phyloP scores from a whole-genome alignment of 23 red algal species.

The Chondrus crispus region DNA sequence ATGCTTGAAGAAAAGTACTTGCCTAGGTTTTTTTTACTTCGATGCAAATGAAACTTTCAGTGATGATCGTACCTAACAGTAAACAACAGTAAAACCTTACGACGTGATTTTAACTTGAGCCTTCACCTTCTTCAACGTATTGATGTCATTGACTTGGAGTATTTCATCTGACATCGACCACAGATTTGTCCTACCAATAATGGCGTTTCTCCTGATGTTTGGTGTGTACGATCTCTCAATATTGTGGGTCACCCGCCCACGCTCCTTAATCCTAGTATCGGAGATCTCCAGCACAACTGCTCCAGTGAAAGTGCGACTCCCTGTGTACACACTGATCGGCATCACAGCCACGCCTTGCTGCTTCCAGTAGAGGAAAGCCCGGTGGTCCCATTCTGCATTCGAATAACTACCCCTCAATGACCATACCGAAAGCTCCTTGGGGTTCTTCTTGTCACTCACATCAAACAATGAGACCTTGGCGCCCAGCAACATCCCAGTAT shows the following conservation, averaged over 20 bases:
- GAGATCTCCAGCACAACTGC: conserved; percentile 39
- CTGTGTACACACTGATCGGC: background rate
- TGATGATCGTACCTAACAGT: too few species aligned
- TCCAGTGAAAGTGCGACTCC: conserved; percentile 5
- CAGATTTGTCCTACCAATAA: conserved; percentile 36
- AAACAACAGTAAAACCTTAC: background rate
- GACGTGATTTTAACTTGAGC: background rate
- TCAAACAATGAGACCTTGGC: conserved; percentile 63
- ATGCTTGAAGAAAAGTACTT: too few species aligned
- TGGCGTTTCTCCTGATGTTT: conserved; percentile 19
- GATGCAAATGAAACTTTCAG: too few species aligned
- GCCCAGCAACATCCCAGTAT: background rate
- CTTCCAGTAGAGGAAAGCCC: conserved; percentile 62
- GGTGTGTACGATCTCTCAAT: background rate
- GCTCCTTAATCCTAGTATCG: conserved; percentile 19
- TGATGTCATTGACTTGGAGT: conserved; percentile 47
- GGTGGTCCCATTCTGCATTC: conserved; percentile 62
- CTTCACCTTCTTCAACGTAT: background rate
- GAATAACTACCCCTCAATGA: conserved; percentile 1
- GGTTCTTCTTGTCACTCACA: conserved; percentile 28
- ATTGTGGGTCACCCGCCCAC: conserved; percentile 24
- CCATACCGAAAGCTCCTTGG: conserved; percentile 49
- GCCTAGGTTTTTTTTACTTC: too few species aligned
- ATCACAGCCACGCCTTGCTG: conserved; percentile 35
- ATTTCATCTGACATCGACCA: conserved; percentile 36